Conservation (phyloP, 805 yeast genomes). For the Suhomyces faveliae region DNA sequence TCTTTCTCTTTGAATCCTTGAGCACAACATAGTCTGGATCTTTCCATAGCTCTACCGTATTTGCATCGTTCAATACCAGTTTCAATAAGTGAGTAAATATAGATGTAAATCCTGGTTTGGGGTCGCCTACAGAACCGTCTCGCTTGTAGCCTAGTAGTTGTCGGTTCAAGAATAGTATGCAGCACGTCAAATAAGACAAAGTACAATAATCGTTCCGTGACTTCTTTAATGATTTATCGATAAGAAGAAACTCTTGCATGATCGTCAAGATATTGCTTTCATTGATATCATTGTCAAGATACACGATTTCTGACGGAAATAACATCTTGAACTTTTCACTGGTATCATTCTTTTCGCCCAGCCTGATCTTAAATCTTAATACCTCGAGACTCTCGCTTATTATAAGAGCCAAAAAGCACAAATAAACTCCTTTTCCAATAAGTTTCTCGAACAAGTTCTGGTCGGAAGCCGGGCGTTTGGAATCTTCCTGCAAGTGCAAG, state of each 20-base stretch:
- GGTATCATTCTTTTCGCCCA: neutral
- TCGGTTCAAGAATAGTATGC: conserved; percentile 24
- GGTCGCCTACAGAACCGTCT: conserved; percentile 14
- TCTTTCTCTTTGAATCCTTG: conserved; percentile 16
- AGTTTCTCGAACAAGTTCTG: conserved; percentile 16
- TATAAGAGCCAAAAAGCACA: conserved; percentile 30
- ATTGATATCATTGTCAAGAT: conserved; percentile 16
- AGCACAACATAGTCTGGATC: conserved; percentile 30
- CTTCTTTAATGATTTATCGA: neutral
- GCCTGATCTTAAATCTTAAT: conserved; percentile 12
- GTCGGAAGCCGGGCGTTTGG: conserved; percentile 12
- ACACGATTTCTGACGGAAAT: conserved; percentile 25
- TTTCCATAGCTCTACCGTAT: conserved; percentile 28
- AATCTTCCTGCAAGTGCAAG: conserved; percentile 5
- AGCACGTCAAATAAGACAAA: conserved; percentile 17
- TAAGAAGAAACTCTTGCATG: conserved; percentile 13
- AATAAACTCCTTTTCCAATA: conserved; percentile 24
- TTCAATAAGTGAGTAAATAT: conserved; percentile 22
- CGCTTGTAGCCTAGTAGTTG: conserved; percentile 19
- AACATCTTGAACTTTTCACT: conserved; percentile 16
- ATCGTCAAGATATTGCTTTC: conserved; percentile 10
- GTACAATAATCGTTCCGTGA: conserved; percentile 10
- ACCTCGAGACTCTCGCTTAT: conserved; percentile 31
- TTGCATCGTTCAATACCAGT: conserved; percentile 12
- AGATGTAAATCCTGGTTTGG: conserved; percentile 16